Conservation (phyloP, 192 early-diverging fungal species). For the Linderina pennispora region DNA sequence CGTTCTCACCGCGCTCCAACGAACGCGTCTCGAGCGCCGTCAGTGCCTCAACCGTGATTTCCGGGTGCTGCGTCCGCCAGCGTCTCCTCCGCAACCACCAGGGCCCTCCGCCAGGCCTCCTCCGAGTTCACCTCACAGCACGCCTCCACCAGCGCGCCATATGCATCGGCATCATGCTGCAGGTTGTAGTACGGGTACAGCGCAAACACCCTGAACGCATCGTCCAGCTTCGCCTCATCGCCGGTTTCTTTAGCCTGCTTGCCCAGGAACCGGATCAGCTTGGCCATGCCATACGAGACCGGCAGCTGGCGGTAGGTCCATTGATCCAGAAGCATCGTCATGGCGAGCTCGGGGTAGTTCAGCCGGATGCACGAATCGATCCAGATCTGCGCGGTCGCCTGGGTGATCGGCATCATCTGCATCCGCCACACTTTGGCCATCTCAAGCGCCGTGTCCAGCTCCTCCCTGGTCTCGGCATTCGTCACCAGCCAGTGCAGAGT, state of each 20-base stretch:
- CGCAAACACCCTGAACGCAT: slow-evolving; percentile 39
- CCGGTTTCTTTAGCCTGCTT: not conserved
- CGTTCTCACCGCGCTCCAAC: slow-evolving; percentile 8
- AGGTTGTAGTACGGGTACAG: slow-evolving; percentile 34
- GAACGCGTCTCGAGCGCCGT: slow-evolving; percentile 19
- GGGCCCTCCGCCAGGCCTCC: slow-evolving; percentile 36
- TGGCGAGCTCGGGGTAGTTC: slow-evolving; percentile 15
- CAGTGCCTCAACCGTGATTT: slow-evolving; percentile 30
- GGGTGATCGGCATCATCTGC: slow-evolving; percentile 28
- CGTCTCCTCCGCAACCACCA: slow-evolving; percentile 29
- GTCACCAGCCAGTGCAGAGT: slow-evolving; percentile 26
- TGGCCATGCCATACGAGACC: slow-evolving; percentile 14
- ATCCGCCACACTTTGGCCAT: slow-evolving; percentile 29
- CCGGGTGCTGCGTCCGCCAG: slow-evolving; percentile 9
- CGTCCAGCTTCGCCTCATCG: slow-evolving; percentile 8
- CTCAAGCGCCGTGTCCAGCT: slow-evolving; percentile 17
- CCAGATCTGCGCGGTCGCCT: slow-evolving; percentile 34
- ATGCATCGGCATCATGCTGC: slow-evolving; percentile 12
- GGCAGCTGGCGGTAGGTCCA: slow-evolving; percentile 46
- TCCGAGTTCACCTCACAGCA: slow-evolving; percentile 25
- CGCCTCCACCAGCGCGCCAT: slow-evolving; percentile 40
- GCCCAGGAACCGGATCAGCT: slow-evolving; percentile 22
- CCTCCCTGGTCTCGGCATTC: slow-evolving; percentile 13
- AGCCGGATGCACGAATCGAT: slow-evolving; percentile 20
- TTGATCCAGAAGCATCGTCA: slow-evolving; percentile 28